A percentile compares a stretch with the other conserved stretches of the same genome.
Conservation (phyloP, 306 rosid genomes). For the Nissolia schottii region DNA sequence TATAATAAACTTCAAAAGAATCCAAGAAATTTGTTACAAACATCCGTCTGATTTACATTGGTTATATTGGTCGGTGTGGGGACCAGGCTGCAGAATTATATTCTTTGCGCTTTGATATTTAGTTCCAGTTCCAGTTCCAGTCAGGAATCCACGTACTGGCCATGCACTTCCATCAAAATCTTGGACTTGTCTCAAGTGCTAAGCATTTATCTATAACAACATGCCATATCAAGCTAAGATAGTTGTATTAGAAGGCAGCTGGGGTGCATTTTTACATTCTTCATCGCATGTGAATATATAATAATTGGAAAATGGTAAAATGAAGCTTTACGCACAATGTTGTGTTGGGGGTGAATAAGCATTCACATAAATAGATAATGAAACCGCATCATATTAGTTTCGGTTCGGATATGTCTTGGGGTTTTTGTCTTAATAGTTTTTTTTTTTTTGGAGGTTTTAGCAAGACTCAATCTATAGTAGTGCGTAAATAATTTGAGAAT, state of each 20-base stretch:
- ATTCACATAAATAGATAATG: not conserved
- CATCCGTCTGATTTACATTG: conserved; percentile 76
- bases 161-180: conserved; percentile 62
- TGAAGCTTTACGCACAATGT: not conserved
- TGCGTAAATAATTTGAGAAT: no score
- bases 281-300: not conserved
- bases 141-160: conserved; percentile 50
- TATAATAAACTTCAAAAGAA: conserved; percentile 35
- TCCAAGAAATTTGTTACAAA: conserved; percentile 46
- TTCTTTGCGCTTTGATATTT: conserved; percentile 28
- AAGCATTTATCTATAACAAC: not conserved
- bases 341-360: not conserved
- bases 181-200: conserved; percentile 1
- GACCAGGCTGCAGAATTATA: conserved; percentile 29
- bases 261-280: not conserved
- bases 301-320: not conserved
- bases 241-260: not conserved
- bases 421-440: no score
- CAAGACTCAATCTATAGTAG: no score
- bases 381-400: not conserved
- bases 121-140: not conserved
- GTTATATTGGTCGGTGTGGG: conserved; percentile 84
- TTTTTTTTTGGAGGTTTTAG: no score
- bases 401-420: not conserved
- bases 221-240: not conserved